A percentile compares a stretch with the other conserved stretches of the same genome.
Evolutionary conservation across 2,329 filamentous ascomycete genomes (phyloP).

Genomic region (Bipolaris victoriae): DNA sequence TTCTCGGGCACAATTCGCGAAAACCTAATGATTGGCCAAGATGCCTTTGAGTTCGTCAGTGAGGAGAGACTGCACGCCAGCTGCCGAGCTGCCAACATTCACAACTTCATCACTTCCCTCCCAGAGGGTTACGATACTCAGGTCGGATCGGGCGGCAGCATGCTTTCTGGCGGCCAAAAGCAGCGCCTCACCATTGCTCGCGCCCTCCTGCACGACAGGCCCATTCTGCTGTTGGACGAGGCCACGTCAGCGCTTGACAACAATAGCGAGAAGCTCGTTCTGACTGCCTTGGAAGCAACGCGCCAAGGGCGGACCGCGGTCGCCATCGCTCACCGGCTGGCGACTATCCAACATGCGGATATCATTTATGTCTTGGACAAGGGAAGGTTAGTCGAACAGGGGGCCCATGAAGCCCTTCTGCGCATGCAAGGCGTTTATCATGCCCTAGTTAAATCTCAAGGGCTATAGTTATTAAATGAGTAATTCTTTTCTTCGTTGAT

Average conservation of each 20-base stretch:
- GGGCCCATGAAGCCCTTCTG: constrained; percentile 31
- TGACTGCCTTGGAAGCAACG: constrained; percentile 43
- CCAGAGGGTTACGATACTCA: constrained; percentile 41
- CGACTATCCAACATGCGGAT: constrained; percentile 48
- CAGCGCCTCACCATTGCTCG: constrained; percentile 45
- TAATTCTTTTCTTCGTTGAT: too few relatives aligned
- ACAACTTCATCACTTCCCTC: constrained; percentile 42
- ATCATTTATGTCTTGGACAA: constrained; percentile 46
- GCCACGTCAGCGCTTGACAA: constrained; percentile 43
- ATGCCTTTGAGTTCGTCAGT: constrained; percentile 34
- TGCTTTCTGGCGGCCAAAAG: constrained; percentile 44
- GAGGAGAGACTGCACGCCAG: constrained; percentile 40
- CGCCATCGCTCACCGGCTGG: constrained; percentile 46
- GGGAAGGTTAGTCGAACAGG: constrained; percentile 42
- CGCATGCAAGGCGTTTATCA: too few relatives aligned
- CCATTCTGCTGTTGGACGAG: constrained; percentile 45
- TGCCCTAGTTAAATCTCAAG: too few relatives aligned
- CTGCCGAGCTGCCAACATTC: constrained; percentile 47
- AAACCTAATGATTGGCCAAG: constrained; percentile 47
- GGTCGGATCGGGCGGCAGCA: constrained; percentile 46
- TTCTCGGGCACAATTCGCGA: constrained; percentile 53
- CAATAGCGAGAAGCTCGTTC: constrained; percentile 44
- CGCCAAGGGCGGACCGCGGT: constrained; percentile 38
- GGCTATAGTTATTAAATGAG: constrained; percentile 12
- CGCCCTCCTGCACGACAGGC: constrained; percentile 40